Evolutionary conservation across 192 early-diverging fungal genomes (phyloP).

Genomic region (Coemansia sp.): DNA sequence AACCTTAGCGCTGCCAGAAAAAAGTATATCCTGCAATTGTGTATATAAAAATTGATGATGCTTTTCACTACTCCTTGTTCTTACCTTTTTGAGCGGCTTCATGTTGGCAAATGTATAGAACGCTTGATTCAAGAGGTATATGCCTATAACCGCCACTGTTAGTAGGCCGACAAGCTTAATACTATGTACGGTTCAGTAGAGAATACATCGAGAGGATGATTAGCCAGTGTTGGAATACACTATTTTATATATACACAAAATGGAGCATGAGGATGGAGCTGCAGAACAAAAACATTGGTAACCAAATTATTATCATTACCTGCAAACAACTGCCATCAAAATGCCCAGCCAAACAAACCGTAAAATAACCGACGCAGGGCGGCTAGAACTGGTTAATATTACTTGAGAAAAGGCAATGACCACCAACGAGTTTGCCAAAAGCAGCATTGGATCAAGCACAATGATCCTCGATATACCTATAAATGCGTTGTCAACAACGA

Average conservation of each 20-base stretch:
- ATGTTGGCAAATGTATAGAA: slow-evolving; percentile 68
- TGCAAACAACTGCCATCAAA: slow-evolving; percentile 69
- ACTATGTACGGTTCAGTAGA: slow-evolving; percentile 37
- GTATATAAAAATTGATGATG: too few relatives aligned
- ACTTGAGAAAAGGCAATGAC: slow-evolving; percentile 58
- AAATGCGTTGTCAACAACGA: slow-evolving; percentile 65
- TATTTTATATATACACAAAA: neutral
- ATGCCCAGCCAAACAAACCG: slow-evolving; percentile 79
- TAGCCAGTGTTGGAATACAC: neutral
- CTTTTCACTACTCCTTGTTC: too few relatives aligned
- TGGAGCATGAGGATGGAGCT: neutral
- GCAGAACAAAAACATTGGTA: neutral
- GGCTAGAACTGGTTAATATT: slow-evolving; percentile 53
- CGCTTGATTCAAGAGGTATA: slow-evolving; percentile 75
- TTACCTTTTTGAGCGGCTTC: slow-evolving; percentile 18
- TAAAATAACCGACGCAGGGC: slow-evolving; percentile 61
- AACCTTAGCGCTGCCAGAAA: too few relatives aligned
- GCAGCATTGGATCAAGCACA: slow-evolving; percentile 90
- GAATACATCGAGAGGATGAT: neutral
- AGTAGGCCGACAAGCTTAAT: slow-evolving; percentile 95
- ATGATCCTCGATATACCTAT: slow-evolving; percentile 81
- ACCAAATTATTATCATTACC: slow-evolving; percentile 41
- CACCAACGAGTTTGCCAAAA: slow-evolving; percentile 72
- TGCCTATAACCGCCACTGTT: slow-evolving; percentile 77
- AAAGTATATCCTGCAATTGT: too few relatives aligned